Conservation (phyloP, 305 asterid species). For the Solanum hybrid region DNA sequence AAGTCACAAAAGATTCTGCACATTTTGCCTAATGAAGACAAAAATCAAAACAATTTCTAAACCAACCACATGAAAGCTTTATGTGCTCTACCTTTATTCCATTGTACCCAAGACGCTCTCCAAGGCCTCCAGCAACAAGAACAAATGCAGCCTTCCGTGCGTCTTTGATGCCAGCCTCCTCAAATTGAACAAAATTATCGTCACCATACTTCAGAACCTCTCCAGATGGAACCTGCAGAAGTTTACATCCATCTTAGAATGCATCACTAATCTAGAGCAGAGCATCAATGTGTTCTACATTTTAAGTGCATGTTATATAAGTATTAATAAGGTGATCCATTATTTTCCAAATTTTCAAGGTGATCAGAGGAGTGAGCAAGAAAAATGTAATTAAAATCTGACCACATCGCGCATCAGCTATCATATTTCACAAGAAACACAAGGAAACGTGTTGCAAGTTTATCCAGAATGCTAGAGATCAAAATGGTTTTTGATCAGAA, state of each 20-base stretch:
- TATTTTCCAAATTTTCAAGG: background rate
- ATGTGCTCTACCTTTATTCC: conserved; percentile 69
- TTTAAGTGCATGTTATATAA: background rate
- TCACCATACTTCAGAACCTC: conserved; percentile 75
- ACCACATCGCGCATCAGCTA: background rate
- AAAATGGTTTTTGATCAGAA: background rate
- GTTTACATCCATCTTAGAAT: background rate
- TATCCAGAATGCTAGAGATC: background rate
- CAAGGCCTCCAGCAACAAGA: conserved; percentile 99
- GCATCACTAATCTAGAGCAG: background rate
- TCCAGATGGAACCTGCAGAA: conserved; percentile 87
- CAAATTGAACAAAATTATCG: conserved; percentile 51
- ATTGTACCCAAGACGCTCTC: conserved; percentile 98
- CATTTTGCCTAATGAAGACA: background rate
- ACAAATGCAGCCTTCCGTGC: conserved; percentile 89
- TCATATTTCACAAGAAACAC: background rate
- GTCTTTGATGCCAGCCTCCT: conserved; percentile 81
- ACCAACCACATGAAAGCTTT: background rate
- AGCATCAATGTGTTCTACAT: background rate
- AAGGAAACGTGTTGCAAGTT: background rate
- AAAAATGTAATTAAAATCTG: background rate
- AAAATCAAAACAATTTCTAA: background rate
- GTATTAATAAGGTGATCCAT: background rate
- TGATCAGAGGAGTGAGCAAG: background rate
- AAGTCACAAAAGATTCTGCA: background rate